Evolutionary conservation across 2,329 filamentous ascomycete species (phyloP).

Genomic region (Waltergamsia citrina): DNA sequence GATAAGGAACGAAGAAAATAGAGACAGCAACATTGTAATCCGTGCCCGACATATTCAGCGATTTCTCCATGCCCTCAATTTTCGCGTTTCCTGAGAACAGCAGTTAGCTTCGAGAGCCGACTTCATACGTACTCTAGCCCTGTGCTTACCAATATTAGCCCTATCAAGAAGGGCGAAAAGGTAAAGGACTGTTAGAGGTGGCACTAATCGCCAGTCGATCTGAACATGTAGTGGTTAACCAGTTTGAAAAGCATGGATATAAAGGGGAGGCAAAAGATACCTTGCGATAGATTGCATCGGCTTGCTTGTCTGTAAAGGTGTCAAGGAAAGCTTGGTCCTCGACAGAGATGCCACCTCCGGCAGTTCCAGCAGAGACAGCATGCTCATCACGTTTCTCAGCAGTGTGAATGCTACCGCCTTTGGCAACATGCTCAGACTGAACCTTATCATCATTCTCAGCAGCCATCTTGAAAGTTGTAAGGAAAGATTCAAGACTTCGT

Average conservation of each 20-base stretch:
- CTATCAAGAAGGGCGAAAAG: conserved; percentile 16
- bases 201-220: conserved; percentile 10
- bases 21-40: conserved; percentile 48
- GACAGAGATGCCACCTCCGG: neutral
- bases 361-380: neutral
- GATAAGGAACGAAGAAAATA: conserved; percentile 54
- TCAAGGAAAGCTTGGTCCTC: neutral
- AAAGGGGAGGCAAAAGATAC: neutral
- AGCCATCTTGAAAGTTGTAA: no score
- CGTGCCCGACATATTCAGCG: conserved; percentile 35
- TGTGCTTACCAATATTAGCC: conserved; percentile 8
- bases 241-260: no score
- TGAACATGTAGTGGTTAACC: neutral
- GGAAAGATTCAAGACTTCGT: no score
- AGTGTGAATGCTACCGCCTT: no score
- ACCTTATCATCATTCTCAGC: no score
- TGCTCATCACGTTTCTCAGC: no score
- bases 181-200: conserved; percentile 25
- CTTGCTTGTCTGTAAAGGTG: neutral
- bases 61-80: conserved; percentile 26
- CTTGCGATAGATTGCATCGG: neutral
- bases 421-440: no score
- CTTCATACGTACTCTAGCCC: no score
- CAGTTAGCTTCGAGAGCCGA: no score
- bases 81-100: conserved; percentile 45